Base-by-base conservation (phyloP, 179 eudicot genomes). In the Beta macrorhiza region DNA sequence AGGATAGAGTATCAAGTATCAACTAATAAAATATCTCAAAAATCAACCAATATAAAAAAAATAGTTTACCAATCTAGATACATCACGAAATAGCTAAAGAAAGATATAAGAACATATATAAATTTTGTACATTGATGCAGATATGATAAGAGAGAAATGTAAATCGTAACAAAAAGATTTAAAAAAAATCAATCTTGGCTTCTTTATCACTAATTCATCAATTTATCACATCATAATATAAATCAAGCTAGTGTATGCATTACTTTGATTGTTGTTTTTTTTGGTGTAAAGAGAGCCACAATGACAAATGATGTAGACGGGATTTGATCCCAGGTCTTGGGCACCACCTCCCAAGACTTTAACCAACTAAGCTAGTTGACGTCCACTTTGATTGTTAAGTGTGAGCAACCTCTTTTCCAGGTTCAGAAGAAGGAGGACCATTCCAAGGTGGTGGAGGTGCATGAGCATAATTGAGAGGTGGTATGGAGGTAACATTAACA, bases 401-500 rank as follows among this genome's bases (percentile, higher is more conserved):
- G 68, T 75, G 70, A 45, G 32, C 42, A 44, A 75, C 45, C 25
- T 81, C 61, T 67, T 67, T 81, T 45, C 65, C 51, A 0, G 42
- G 52, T 45, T 81, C 83, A 29, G 62, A 9, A 19, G 70, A 9
- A 12, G 67, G 52, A 29, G 70, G 70, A 7, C 20, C 8, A 29
- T 77, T 49, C 88, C 86, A 86, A 25, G 68, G 72, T 16, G 90
- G 52, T 52, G 88, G 89, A 52, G 83, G 12, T 0, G 19, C 25
- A 12, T 84, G 71, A 58, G 82, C 19, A 74, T 72, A 64, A 53
- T 67, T 69, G 7, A 80, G 74, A 13, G 87, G 76, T 7, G 95
- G 90, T 84, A 93, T 81, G 63, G 83, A 83, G 11, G 83, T 88
- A 58, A 92, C 45, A 77, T 92, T 91, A 68, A 93, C 85, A 78